phyloP scores from a whole-genome alignment of 2,329 filamentous ascomycete species.

The Sarocladium strictum region DNA sequence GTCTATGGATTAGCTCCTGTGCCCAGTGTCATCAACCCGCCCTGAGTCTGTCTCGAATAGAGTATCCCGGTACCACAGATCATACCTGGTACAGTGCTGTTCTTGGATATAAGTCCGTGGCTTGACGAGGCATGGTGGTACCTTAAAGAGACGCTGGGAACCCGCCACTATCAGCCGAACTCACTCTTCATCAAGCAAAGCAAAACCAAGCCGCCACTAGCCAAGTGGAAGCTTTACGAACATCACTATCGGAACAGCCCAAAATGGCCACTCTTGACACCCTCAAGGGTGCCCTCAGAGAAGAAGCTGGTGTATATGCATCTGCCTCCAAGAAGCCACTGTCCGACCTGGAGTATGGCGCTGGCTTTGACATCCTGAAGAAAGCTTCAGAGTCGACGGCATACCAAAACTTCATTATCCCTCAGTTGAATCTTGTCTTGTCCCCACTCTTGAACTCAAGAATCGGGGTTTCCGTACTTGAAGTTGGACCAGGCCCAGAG shows the following conservation, averaged over 20 bases:
- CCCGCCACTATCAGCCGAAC: not conserved
- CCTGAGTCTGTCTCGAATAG: not conserved
- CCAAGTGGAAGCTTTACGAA: not conserved
- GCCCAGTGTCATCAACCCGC: not conserved
- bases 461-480: slow-evolving; percentile 43
- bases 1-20: not conserved
- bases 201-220: not conserved
- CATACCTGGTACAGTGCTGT: not conserved
- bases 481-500: slow-evolving; percentile 53
- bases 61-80: not conserved
- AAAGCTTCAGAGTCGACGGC: slow-evolving; percentile 26
- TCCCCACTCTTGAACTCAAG: slow-evolving; percentile 33
- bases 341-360: slow-evolving; percentile 41
- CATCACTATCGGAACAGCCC: not conserved
- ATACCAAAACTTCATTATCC: slow-evolving; percentile 47
- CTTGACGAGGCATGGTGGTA: not conserved
- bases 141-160: slow-evolving; percentile 5
- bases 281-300: slow-evolving; percentile 6
- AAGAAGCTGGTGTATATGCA: not conserved
- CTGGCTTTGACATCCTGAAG: slow-evolving; percentile 39
- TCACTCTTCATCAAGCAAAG: not conserved
- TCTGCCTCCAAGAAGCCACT: slow-evolving; percentile 21
- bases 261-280: not conserved
- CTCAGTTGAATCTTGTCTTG: slow-evolving; percentile 39
- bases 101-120: not conserved